Conservation (phyloP, 192 early-diverging fungal species). For the Gaertneriomyces sp. region DNA sequence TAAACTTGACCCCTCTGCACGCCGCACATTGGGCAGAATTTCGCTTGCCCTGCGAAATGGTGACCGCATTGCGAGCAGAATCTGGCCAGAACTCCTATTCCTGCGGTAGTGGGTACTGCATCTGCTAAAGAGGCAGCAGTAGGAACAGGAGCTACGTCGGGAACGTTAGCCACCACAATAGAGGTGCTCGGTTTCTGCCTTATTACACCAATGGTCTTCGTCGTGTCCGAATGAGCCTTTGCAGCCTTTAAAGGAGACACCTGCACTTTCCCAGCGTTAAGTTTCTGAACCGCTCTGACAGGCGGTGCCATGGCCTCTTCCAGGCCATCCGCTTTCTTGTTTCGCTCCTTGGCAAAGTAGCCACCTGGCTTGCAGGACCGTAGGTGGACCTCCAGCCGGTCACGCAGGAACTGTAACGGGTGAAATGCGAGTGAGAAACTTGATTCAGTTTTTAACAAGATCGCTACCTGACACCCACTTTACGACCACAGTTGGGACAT, state of each 20-base stretch:
- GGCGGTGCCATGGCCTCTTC: background rate
- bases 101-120: background rate
- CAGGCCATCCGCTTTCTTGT: conserved; percentile 1
- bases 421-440: background rate
- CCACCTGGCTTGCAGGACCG: conserved; percentile 27
- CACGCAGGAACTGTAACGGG: conserved; percentile 19
- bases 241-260: background rate
- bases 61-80: conserved; percentile 26
- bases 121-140: background rate
- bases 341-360: conserved; percentile 26
- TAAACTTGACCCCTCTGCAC: conserved; percentile 3
- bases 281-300: conserved; percentile 3
- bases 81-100: conserved; percentile 8
- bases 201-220: background rate
- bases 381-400: conserved; percentile 28
- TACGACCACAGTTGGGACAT: conserved; percentile 27
- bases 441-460: background rate
- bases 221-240: no score
- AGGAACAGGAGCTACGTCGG: background rate
- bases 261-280: conserved; percentile 17
- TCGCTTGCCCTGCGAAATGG: conserved; percentile 5
- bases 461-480: background rate
- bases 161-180: background rate
- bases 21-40: conserved; percentile 28
- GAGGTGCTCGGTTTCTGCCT: conserved; percentile 7